Conservation (phyloP, 345 rosid genomes). For the Dipteronia dyeriana region DNA sequence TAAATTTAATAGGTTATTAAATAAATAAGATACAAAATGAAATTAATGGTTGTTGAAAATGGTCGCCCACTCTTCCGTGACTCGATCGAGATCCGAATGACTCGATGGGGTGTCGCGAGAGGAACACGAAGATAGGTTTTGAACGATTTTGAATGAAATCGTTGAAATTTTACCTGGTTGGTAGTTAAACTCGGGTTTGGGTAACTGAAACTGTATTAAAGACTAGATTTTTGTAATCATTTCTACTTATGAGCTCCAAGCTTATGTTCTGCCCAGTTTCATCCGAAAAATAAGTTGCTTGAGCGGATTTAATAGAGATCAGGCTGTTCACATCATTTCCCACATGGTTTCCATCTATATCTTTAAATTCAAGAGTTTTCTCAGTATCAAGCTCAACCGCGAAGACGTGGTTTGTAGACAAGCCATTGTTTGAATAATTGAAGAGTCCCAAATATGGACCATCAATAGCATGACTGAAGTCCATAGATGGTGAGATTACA, state of each 20-base stretch:
- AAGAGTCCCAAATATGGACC: conserved; percentile 31
- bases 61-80: not conserved
- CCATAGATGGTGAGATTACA: conserved; percentile 34
- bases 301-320: conserved; percentile 3
- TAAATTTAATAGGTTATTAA: too few species aligned
- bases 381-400: conserved; percentile 33
- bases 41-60: not conserved
- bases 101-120: not conserved
- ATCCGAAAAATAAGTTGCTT: conserved; percentile 20
- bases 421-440: conserved; percentile 20
- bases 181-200: too few species aligned
- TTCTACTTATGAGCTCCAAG: conserved; percentile 8
- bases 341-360: conserved; percentile 30
- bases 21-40: too few species aligned
- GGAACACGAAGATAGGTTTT: not conserved
- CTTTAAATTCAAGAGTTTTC: not conserved
- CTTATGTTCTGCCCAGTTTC: not conserved
- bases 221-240: not conserved
- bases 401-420: conserved; percentile 25
- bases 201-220: too few species aligned
- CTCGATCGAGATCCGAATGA: not conserved
- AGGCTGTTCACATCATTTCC: conserved; percentile 31
- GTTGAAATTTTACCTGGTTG: too few species aligned
- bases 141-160: too few species aligned
- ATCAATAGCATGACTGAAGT: conserved; percentile 18